A percentile compares a stretch with the other conserved stretches of the same genome.
These are phyloP conservation scores for Stereum hirsutum DNA, from an alignment of 1,284 basidiomycete genomes.

Conservation along the genomic window DNA sequence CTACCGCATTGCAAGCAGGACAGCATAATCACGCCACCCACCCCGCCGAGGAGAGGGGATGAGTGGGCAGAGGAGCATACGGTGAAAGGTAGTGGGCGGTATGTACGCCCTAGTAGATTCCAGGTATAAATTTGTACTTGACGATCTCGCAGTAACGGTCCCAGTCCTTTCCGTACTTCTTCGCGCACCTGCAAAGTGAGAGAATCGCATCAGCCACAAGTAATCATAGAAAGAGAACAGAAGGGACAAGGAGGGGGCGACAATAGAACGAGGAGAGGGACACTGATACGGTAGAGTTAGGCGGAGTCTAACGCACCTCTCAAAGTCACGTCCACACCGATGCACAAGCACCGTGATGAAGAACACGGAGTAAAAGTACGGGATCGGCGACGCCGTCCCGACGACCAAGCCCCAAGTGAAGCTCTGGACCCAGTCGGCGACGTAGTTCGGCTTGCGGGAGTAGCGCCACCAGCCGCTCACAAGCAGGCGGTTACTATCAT, in stretches of 20 bases:
- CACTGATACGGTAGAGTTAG: too few relatives aligned
- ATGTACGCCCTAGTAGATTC: conserved; percentile 35
- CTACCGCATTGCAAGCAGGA: too few relatives aligned
- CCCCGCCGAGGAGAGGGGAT: too few relatives aligned
- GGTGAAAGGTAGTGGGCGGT: background rate
- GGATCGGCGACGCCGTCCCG: conserved; percentile 79
- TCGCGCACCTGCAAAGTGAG: conserved; percentile 50
- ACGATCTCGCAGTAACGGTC: conserved; percentile 81
- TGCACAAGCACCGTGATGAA: conserved; percentile 87
- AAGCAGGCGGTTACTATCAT: conserved; percentile 72
- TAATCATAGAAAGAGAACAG: background rate
- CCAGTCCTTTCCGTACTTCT: conserved; percentile 97
- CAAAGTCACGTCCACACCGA: conserved; percentile 86
- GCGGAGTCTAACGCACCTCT: conserved; percentile 68
- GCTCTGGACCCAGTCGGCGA: conserved; percentile 84
- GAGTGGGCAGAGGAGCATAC: too few relatives aligned
- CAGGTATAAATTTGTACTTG: conserved; percentile 85
- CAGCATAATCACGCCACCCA: too few relatives aligned
- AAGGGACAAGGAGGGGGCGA: too few relatives aligned
- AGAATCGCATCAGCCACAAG: background rate
- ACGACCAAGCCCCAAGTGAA: conserved; percentile 88
- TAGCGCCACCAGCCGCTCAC: conserved; percentile 88
- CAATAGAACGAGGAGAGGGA: background rate
- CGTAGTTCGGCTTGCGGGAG: conserved; percentile 87
- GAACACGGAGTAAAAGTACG: conserved; percentile 93